A percentile compares a stretch with the other conserved stretches of the same genome.
These are phyloP conservation scores for Pichia gijzeniarum DNA, from an alignment of 805 yeast species.

Conservation along the genomic window DNA sequence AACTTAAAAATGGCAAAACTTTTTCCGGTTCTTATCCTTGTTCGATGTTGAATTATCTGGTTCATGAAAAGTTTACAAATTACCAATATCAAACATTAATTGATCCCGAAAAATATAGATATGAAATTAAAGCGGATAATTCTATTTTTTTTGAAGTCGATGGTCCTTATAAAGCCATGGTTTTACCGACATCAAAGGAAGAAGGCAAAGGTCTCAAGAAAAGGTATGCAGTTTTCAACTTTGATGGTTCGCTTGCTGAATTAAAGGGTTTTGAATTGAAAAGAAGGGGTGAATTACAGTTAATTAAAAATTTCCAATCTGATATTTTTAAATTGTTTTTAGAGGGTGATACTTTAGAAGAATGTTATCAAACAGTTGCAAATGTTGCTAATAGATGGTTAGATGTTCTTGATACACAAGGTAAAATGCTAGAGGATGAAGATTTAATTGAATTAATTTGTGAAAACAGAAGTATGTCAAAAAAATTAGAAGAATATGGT, in stretches of 20 bases:
- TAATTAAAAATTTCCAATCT: conserved; percentile 91
- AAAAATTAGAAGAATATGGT: conserved; percentile 81
- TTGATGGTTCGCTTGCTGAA: conserved; percentile 91
- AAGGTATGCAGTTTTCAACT: conserved; percentile 94
- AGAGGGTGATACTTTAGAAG: conserved; percentile 72
- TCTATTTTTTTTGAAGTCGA: conserved; percentile 97
- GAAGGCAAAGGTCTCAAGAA: conserved; percentile 96
- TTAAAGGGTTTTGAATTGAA: conserved; percentile 94
- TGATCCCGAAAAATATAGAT: conserved; percentile 61
- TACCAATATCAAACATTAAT: conserved; percentile 86
- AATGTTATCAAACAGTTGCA: conserved; percentile 86
- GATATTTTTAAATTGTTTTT: conserved; percentile 88
- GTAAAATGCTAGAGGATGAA: conserved; percentile 83
- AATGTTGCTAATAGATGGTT: conserved; percentile 93
- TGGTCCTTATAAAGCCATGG: conserved; percentile 98
- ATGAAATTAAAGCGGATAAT: conserved; percentile 79
- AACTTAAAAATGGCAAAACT: conserved; percentile 69
- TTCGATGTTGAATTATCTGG: conserved; percentile 89
- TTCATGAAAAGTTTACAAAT: conserved; percentile 86
- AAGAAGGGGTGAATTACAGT: conserved; percentile 90
- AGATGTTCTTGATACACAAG: conserved; percentile 84
- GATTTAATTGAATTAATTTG: conserved; percentile 92
- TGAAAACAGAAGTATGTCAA: conserved; percentile 94
- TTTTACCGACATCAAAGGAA: conserved; percentile 92
- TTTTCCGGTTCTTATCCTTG: conserved; percentile 85